A percentile compares a stretch with the other conserved stretches of the same genome.
These are phyloP conservation scores for Aspergillus candidus DNA, from an alignment of 2,329 filamentous ascomycete genomes.

Conservation along the genomic window DNA sequence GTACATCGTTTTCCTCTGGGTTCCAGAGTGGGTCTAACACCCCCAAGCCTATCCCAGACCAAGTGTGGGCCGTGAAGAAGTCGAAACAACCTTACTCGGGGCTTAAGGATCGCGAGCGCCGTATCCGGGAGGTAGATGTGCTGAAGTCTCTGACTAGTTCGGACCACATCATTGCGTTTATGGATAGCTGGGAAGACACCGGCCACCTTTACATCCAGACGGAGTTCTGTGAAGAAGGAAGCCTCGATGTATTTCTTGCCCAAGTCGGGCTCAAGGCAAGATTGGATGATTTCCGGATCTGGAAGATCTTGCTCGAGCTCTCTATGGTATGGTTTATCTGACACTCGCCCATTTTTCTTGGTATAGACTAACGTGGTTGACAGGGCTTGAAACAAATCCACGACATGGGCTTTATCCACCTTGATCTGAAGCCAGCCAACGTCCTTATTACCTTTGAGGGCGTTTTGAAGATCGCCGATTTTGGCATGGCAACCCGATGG, in stretches of 20 bases:
- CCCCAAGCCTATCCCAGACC: slow-evolving; percentile 49
- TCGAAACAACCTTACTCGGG: slow-evolving; percentile 74
- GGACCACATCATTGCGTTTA: slow-evolving; percentile 78
- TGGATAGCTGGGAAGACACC: slow-evolving; percentile 82
- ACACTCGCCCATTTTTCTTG: neutral
- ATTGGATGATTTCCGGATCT: slow-evolving; percentile 94
- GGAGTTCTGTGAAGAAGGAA: slow-evolving; percentile 93
- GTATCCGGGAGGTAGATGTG: slow-evolving; percentile 76
- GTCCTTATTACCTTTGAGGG: slow-evolving; percentile 62
- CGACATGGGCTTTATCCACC: slow-evolving; percentile 70
- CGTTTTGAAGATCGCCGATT: slow-evolving; percentile 61
- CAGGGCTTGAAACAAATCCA: slow-evolving; percentile 89
- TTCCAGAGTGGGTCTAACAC: slow-evolving; percentile 46
- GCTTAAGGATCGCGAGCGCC: slow-evolving; percentile 69
- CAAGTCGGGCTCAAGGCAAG: slow-evolving; percentile 76
- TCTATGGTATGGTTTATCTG: slow-evolving; percentile 60
- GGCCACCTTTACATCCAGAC: slow-evolving; percentile 92
- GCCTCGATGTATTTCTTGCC: slow-evolving; percentile 77
- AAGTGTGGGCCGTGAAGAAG: slow-evolving; percentile 91
- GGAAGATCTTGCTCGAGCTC: slow-evolving; percentile 91
- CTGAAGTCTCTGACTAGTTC: slow-evolving; percentile 70
- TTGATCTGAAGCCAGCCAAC: slow-evolving; percentile 62
- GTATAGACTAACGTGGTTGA: slow-evolving; percentile 7
- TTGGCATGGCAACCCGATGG: slow-evolving; percentile 69
- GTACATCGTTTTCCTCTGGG: slow-evolving; percentile 34